These are phyloP conservation scores for Ceratocystis cubensis DNA, from an alignment of 2,329 filamentous ascomycete genomes.

Conservation along the genomic window DNA sequence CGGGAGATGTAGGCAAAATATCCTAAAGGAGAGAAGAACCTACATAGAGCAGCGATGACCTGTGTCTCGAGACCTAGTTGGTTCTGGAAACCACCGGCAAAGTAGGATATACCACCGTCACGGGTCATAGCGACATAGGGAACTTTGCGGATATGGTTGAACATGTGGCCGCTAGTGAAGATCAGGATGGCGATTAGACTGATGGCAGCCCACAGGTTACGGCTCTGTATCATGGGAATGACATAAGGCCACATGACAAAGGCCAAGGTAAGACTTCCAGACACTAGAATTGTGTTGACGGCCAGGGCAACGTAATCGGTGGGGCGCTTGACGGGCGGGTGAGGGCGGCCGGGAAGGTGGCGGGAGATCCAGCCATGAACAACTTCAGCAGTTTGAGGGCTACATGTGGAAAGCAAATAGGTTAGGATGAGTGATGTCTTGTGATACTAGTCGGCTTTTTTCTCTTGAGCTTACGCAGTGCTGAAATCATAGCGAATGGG, in stretches of 20 bases:
- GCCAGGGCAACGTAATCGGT: constrained; percentile 75
- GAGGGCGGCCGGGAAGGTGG: constrained; percentile 64
- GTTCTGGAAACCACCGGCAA: constrained; percentile 82
- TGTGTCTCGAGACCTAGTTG: constrained; percentile 93
- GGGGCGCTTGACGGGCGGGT: constrained; percentile 67
- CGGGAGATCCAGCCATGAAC: constrained; percentile 68
- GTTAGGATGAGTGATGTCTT: constrained; percentile 13
- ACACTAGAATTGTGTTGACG: constrained; percentile 51
- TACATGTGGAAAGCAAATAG: constrained; percentile 29
- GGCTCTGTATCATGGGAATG: constrained; percentile 70
- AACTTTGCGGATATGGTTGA: constrained; percentile 93
- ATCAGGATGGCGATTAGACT: constrained; percentile 80
- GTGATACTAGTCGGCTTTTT: not conserved
- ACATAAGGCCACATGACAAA: constrained; percentile 67
- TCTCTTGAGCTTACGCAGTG: constrained; percentile 47
- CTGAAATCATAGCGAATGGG: constrained; percentile 78
- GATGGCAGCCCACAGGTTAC: constrained; percentile 85
- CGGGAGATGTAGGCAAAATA: not conserved
- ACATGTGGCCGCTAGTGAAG: constrained; percentile 97
- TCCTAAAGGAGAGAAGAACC: constrained; percentile 30
- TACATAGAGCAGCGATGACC: constrained; percentile 87
- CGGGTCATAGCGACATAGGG: constrained; percentile 83
- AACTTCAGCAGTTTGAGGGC: constrained; percentile 61
- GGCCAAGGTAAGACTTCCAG: constrained; percentile 56
- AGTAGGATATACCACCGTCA: constrained; percentile 75